Conservation (phyloP, 768 basidiomycete species). For the Lactarius akahatsu region DNA sequence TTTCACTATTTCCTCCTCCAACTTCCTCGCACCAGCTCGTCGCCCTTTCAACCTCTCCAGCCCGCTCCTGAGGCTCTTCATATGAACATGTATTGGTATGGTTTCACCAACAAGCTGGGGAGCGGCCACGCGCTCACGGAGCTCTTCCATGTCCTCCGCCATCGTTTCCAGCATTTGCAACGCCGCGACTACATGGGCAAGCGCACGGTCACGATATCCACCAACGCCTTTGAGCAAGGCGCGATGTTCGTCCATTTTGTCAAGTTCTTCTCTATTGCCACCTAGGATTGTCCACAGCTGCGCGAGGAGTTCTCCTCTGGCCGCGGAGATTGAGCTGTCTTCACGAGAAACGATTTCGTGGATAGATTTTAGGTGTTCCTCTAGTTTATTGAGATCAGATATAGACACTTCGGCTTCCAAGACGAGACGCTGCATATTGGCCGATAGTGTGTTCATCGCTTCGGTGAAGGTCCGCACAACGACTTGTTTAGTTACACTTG, state of each 20-base stretch:
- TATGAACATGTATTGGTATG: constrained; percentile 71
- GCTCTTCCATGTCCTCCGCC: constrained; percentile 74
- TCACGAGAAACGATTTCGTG: constrained; percentile 64
- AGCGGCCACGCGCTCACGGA: constrained; percentile 68
- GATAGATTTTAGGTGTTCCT: constrained; percentile 55
- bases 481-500: constrained; percentile 41
- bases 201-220: constrained; percentile 58
- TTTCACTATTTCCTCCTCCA: constrained; percentile 45
- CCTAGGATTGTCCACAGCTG: constrained; percentile 71
- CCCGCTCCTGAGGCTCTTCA: constrained; percentile 66
- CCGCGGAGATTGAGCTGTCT: constrained; percentile 44
- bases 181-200: constrained; percentile 63
- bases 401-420: constrained; percentile 64
- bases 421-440: constrained; percentile 53
- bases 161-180: constrained; percentile 59
- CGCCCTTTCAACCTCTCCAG: constrained; percentile 61
- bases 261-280: constrained; percentile 52
- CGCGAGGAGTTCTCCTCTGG: constrained; percentile 55
- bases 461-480: constrained; percentile 55
- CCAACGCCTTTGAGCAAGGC: constrained; percentile 54
- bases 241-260: constrained; percentile 52
- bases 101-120: constrained; percentile 60
- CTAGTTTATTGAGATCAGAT: constrained; percentile 57
- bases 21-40: constrained; percentile 48
- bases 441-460: constrained; percentile 60